Conservation (phyloP, 106 monocot genomes). For the Apostasia ramifera region DNA sequence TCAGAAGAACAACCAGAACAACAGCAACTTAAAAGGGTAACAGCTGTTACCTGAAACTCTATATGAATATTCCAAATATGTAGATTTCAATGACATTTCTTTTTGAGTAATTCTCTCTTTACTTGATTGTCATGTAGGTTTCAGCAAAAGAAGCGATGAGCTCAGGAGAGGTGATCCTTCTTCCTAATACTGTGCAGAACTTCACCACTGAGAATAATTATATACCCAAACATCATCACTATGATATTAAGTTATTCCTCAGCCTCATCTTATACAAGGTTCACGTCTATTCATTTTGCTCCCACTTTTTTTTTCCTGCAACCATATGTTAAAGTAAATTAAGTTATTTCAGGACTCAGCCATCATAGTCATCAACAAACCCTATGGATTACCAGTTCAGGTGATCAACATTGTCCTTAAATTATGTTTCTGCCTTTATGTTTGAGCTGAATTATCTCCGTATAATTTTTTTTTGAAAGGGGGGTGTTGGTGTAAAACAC, state of each 20-base stretch:
- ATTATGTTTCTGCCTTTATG: not conserved
- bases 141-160: slow-evolving; percentile 61
- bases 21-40: slow-evolving; percentile 48
- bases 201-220: slow-evolving; percentile 16
- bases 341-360: slow-evolving; percentile 49
- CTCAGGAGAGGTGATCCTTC: slow-evolving; percentile 65
- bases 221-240: slow-evolving; percentile 14
- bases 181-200: slow-evolving; percentile 49
- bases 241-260: slow-evolving; percentile 53
- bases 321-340: not conserved
- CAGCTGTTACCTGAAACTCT: not conserved
- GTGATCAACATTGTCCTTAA: slow-evolving; percentile 17
- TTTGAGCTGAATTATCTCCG: not conserved
- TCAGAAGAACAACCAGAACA: slow-evolving; percentile 11
- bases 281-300: not conserved
- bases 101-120: not conserved
- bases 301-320: not conserved
- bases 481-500: slow-evolving; percentile 74
- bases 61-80: not conserved
- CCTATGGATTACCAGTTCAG: slow-evolving; percentile 83
- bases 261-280: slow-evolving; percentile 85
- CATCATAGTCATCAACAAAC: slow-evolving; percentile 81
- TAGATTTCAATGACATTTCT: not conserved
- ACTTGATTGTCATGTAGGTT: slow-evolving; percentile 41
- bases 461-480: slow-evolving; percentile 28